Conservation (phyloP, 2,329 filamentous ascomycete genomes). For the Purpureocillium lavendulum region DNA sequence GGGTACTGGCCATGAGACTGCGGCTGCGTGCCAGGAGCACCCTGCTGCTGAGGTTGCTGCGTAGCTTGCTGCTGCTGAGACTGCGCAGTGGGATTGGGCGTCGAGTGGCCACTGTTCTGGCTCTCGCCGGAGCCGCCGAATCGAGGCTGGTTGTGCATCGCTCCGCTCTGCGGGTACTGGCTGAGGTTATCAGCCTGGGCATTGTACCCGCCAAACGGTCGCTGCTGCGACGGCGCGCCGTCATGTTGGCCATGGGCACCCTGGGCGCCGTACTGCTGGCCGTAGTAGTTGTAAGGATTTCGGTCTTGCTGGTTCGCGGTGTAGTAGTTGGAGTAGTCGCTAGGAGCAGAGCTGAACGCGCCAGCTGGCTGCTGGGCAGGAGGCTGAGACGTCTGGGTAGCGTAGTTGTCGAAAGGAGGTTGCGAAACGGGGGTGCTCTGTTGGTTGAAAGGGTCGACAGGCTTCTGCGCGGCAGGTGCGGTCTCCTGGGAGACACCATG, state of each 20-base stretch:
- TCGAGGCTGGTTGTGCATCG: slow-evolving; percentile 44
- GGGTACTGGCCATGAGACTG: slow-evolving; percentile 41
- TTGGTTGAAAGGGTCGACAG: slow-evolving; percentile 80
- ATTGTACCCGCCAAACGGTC: slow-evolving; percentile 70
- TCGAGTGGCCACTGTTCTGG: slow-evolving; percentile 83
- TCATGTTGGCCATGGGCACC: slow-evolving; percentile 64
- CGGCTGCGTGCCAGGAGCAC: slow-evolving; percentile 33
- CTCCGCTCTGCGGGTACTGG: slow-evolving; percentile 67
- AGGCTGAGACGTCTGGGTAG: slow-evolving; percentile 50
- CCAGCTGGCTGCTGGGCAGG: slow-evolving; percentile 51
- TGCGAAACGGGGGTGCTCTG: slow-evolving; percentile 46
- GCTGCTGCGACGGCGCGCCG: slow-evolving; percentile 59
- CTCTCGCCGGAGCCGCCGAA: slow-evolving; percentile 56
- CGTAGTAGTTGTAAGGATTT: slow-evolving; percentile 75
- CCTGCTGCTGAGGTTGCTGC: slow-evolving; percentile 37
- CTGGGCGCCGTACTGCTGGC: slow-evolving; percentile 49
- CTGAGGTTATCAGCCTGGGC: slow-evolving; percentile 54
- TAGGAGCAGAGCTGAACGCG: slow-evolving; percentile 64
- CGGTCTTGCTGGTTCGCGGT: slow-evolving; percentile 65
- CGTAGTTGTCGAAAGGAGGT: slow-evolving; percentile 54
- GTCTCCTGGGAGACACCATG: slow-evolving; percentile 54
- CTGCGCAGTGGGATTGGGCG: slow-evolving; percentile 68
- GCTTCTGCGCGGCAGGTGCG: slow-evolving; percentile 58
- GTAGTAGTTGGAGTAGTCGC: slow-evolving; percentile 81
- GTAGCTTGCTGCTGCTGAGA: slow-evolving; percentile 28